Percentiles rank a stretch among this genome's conserved stretches.
Evolutionary conservation across 1,284 basidiomycete species (phyloP).

Genomic region (Austroboletus novae-zelandiae): DNA sequence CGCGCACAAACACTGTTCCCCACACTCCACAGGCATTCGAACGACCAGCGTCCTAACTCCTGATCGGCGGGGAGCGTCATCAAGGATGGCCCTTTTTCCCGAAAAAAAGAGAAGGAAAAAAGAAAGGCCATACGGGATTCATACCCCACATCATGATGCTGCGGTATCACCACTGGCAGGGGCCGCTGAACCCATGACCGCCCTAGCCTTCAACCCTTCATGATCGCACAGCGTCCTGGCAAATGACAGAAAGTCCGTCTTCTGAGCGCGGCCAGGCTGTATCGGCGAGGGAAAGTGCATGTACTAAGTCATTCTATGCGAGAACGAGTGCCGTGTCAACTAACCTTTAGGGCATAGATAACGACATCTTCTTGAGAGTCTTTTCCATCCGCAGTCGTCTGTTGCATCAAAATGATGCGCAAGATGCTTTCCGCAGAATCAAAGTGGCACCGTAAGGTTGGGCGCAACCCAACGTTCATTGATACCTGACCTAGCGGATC

Average conservation of each 20-base stretch:
- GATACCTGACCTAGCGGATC: constrained; percentile 66
- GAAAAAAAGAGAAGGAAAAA: background rate
- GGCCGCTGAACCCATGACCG: background rate
- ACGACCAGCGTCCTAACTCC: constrained; percentile 21
- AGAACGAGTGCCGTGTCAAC: constrained; percentile 1
- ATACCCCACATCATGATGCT: constrained; percentile 13
- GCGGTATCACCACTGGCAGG: constrained; percentile 5
- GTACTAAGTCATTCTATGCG: background rate
- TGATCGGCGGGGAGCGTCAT: constrained; percentile 10
- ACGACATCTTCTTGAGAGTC: constrained; percentile 29
- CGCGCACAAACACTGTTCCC: constrained; percentile 11
- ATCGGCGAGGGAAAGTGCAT: background rate
- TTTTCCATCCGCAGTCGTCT: constrained; percentile 25
- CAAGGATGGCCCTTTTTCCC: background rate
- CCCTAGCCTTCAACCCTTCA: constrained; percentile 18
- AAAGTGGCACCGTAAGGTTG: constrained; percentile 54
- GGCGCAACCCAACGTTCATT: constrained; percentile 57
- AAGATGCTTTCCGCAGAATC: constrained; percentile 53
- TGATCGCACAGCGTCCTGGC: constrained; percentile 41
- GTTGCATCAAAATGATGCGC: constrained; percentile 55
- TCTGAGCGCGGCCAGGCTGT: constrained; percentile 49
- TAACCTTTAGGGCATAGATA: constrained; percentile 43
- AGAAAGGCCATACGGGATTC: background rate
- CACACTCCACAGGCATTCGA: constrained; percentile 12
- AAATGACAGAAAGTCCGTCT: constrained; percentile 51